A percentile compares a stretch with the other conserved stretches of the same genome.
Conservation (phyloP, 164 flowering plant genomes). For the Berberis vulgaris region DNA sequence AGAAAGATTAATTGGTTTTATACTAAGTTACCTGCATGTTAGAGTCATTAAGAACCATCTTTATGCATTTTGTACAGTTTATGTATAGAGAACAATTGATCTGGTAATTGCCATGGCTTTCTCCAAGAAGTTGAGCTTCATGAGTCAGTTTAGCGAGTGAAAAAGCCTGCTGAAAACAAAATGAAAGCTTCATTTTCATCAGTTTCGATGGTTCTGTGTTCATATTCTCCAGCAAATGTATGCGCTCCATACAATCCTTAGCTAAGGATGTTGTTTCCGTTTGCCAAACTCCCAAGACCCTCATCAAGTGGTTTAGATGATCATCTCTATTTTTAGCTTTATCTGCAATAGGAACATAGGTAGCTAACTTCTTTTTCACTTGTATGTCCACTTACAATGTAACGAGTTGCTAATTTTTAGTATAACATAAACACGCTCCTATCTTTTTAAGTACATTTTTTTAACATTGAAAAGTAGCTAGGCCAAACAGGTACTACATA, state of each 20-base stretch:
- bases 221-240: slow-evolving; percentile 40
- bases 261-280: slow-evolving; percentile 27
- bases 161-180: slow-evolving; percentile 49
- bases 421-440: too few species aligned
- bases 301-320: slow-evolving; percentile 21
- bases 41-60: slow-evolving; percentile 36
- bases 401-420: too few species aligned
- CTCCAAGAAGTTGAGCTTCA: slow-evolving; percentile 24
- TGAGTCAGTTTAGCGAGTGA: slow-evolving; percentile 44
- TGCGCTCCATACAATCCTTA: slow-evolving; percentile 38
- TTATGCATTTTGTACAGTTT: slow-evolving; percentile 31
- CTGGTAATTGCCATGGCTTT: slow-evolving; percentile 13
- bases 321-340: slow-evolving; percentile 24
- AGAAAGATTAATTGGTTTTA: neutral
- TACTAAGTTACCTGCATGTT: slow-evolving; percentile 42
- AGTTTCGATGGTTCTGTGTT: slow-evolving; percentile 29
- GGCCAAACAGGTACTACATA: too few species aligned
- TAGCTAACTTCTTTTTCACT: too few species aligned
- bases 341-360: slow-evolving; percentile 34
- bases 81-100: slow-evolving; percentile 22
- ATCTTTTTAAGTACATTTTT: too few species aligned
- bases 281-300: slow-evolving; percentile 44
- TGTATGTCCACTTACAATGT: too few species aligned
- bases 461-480: too few species aligned
- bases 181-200: slow-evolving; percentile 55